Evolutionary conservation across 495 filamentous ascomycete species (phyloP), one percentile per base, ranked within the genome.

Genomic region (Penicillium macrosclerotiorum): DNA sequence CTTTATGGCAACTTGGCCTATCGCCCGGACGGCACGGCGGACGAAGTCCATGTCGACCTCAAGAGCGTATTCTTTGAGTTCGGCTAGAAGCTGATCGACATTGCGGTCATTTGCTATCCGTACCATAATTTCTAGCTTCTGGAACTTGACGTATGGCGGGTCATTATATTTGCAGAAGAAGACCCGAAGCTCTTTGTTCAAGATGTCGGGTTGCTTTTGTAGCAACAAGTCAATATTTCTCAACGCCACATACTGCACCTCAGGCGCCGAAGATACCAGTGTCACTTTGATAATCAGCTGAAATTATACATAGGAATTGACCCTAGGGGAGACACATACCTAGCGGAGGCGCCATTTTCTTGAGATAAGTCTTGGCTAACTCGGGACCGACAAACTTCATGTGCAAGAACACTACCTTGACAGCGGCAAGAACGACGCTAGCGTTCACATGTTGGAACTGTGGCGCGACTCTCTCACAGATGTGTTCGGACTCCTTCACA

Each of bases 141-240:
- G 84, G 23, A 98, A 81, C 63, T 98, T 98, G 67, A 98, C 86
- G 59, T 98, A 98, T 12, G 89, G 90, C 1, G 93, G 93, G 60
- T 98, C 93, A 63, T 98, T 96, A 73, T 98, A 98, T 72, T 98
- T 98, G 84, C 93, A 98, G 73, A 97, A 98, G 73, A 98, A 98
- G 2, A 98, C 93, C 36, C 93, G 83, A 39, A 98, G 83, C 67
- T 98, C 93, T 64, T 97, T 97, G 71, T 88, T 93, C 2, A 98
- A 75, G 37, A 98, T 96, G 59, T 95, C 91, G 2, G 93, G 91
- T 54, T 95, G 89, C 52, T 95, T 91, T 65, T 98, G 93, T 25
- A 98, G 76, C 4, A 98, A 74, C 34, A 98, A 82, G 51, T 97
- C 93, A 59, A 97, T 97, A 59, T 98, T 98, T 38, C 93, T 74